These are phyloP conservation scores for Evansstolkia leycettana DNA, from an alignment of 495 filamentous ascomycete genomes.

Conservation along the genomic window DNA sequence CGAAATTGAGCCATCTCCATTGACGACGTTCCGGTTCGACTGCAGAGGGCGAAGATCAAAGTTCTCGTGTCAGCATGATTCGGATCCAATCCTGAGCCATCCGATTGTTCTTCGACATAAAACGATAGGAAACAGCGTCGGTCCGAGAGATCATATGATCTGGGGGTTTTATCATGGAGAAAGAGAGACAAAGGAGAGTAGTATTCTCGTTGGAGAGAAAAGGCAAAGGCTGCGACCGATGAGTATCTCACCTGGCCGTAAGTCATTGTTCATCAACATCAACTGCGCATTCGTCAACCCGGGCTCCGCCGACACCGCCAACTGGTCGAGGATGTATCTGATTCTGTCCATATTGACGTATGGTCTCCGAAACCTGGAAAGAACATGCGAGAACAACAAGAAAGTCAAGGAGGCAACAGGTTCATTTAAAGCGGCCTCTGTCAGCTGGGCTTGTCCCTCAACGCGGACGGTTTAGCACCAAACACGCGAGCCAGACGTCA, in stretches of 20 bases:
- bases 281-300: constrained; percentile 74
- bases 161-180: too few relatives aligned
- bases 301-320: constrained; percentile 62
- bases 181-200: too few relatives aligned
- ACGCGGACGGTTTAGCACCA: too few relatives aligned
- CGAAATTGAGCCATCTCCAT: constrained; percentile 84
- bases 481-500: too few relatives aligned
- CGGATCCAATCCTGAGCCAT: too few relatives aligned
- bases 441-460: too few relatives aligned
- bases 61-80: constrained; percentile 8
- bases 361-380: neutral
- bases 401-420: too few relatives aligned
- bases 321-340: constrained; percentile 31
- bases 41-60: constrained; percentile 8
- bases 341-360: constrained; percentile 16
- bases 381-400: too few relatives aligned
- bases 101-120: neutral
- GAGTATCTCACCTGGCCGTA: constrained; percentile 56
- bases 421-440: too few relatives aligned
- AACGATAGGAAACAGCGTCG: neutral
- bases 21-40: constrained; percentile 74
- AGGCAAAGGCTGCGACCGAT: neutral
- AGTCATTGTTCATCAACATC: constrained; percentile 83
- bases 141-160: neutral
- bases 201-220: neutral